These are phyloP conservation scores for Cryphonectria radicalis DNA, from an alignment of 2,329 filamentous ascomycete genomes.

Conservation along the genomic window DNA sequence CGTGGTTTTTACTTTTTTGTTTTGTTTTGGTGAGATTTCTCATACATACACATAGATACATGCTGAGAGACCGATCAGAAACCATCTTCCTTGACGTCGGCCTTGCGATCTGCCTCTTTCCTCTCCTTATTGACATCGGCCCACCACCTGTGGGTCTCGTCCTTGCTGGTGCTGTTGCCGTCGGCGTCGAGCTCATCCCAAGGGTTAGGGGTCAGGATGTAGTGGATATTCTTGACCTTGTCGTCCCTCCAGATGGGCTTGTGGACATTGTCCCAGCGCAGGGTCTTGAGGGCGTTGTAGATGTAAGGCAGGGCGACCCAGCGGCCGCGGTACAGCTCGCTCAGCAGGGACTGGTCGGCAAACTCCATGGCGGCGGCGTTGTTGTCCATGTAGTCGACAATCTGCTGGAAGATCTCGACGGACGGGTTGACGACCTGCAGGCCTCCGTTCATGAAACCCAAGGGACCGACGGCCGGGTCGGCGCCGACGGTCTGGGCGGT, in stretches of 20 bases:
- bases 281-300: conserved; percentile 67
- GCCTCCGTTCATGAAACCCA: conserved; percentile 61
- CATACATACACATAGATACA: not conserved
- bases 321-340: conserved; percentile 56
- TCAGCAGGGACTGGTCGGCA: conserved; percentile 63
- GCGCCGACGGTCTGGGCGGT: conserved; percentile 51
- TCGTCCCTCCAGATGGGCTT: conserved; percentile 61
- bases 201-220: conserved; percentile 64
- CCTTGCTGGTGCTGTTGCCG: conserved; percentile 49
- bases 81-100: conserved; percentile 43
- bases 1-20: not conserved
- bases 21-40: not conserved
- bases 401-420: conserved; percentile 50
- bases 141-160: conserved; percentile 62
- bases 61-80: conserved; percentile 32
- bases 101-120: conserved; percentile 44
- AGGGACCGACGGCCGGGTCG: conserved; percentile 49
- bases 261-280: conserved; percentile 59
- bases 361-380: conserved; percentile 56
- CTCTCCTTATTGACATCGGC: conserved; percentile 52
- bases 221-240: conserved; percentile 64
- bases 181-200: conserved; percentile 57
- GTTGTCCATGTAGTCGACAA: conserved; percentile 54
- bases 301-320: conserved; percentile 64
- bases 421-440: conserved; percentile 62